phyloP scores from a whole-genome alignment of 139 green algal genomes.

The Diplosphaera chodatii region DNA sequence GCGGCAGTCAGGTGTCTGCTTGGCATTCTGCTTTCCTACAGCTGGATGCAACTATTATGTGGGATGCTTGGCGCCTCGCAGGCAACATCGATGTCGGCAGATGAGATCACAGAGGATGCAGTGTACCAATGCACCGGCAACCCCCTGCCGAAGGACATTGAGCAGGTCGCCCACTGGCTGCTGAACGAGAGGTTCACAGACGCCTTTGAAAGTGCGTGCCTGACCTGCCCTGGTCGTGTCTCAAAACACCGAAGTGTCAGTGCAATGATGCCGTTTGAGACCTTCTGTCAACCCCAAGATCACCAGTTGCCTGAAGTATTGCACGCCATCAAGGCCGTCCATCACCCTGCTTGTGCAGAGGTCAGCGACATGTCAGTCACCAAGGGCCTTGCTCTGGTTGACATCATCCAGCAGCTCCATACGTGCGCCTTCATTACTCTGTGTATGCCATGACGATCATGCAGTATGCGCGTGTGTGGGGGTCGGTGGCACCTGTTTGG shows the following conservation, averaged over 20 bases:
- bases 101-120: constrained; percentile 49
- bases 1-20: too few species aligned
- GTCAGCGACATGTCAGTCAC: constrained; percentile 58
- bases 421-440: constrained; percentile 71
- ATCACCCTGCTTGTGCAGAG: constrained; percentile 18
- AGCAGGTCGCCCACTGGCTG: constrained; percentile 58
- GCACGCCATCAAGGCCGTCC: too few species aligned
- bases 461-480: too few species aligned
- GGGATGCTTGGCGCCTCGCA: constrained; percentile 15
- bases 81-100: constrained; percentile 71
- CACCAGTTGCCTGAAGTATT: too few species aligned
- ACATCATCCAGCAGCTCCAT: constrained; percentile 89
- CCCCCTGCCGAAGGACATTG: constrained; percentile 81
- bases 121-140: constrained; percentile 93
- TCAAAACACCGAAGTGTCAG: too few species aligned
- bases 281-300: too few species aligned
- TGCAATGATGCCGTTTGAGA: too few species aligned
- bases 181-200: constrained; percentile 77
- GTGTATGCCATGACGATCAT: too few species aligned
- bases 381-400: constrained; percentile 81
- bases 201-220: constrained; percentile 30
- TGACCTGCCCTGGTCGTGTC: neutral
- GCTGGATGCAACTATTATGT: too few species aligned
- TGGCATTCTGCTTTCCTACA: neutral
- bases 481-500: too few species aligned